These are phyloP conservation scores for Meyerozyma elateridarum DNA, from an alignment of 1,139 yeast species.

Conservation along the genomic window DNA sequence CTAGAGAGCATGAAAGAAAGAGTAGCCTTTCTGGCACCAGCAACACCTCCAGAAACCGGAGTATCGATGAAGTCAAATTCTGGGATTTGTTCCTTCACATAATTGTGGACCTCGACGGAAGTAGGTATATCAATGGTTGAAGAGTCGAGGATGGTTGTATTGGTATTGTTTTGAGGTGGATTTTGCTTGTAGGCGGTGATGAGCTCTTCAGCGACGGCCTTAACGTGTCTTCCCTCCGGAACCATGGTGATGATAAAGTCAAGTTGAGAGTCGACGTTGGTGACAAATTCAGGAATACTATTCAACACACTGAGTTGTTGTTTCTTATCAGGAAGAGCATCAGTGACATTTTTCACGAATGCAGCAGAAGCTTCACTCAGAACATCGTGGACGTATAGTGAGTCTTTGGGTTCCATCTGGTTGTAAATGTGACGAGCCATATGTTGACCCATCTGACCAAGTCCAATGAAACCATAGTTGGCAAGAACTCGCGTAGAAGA, in stretches of 20 bases:
- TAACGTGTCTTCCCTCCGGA: constrained; percentile 56
- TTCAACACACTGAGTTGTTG: constrained; percentile 19
- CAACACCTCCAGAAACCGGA: constrained; percentile 61
- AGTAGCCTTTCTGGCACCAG: constrained; percentile 54
- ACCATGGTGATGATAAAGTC: constrained; percentile 52
- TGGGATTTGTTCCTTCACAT: constrained; percentile 30
- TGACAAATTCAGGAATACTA: constrained; percentile 26
- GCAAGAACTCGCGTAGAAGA: constrained; percentile 14
- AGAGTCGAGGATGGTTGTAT: constrained; percentile 42
- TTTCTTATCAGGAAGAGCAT: constrained; percentile 21
- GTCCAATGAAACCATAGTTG: constrained; percentile 51
- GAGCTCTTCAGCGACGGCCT: constrained; percentile 38
- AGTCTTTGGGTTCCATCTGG: constrained; percentile 36
- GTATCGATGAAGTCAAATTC: constrained; percentile 47
- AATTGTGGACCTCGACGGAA: constrained; percentile 37
- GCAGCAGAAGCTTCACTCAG: constrained; percentile 25
- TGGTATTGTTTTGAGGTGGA: constrained; percentile 11
- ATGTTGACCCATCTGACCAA: constrained; percentile 59
- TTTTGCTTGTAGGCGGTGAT: constrained; percentile 23
- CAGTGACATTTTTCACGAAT: constrained; percentile 25
- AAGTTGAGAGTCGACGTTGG: constrained; percentile 34
- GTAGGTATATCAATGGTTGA: constrained; percentile 55
- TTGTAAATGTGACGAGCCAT: constrained; percentile 53
- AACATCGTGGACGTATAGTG: constrained; percentile 43
- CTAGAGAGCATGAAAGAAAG: constrained; percentile 56